Evolutionary conservation across 2,329 filamentous ascomycete species (phyloP).

Genomic region (Emergomyces orientalis): DNA sequence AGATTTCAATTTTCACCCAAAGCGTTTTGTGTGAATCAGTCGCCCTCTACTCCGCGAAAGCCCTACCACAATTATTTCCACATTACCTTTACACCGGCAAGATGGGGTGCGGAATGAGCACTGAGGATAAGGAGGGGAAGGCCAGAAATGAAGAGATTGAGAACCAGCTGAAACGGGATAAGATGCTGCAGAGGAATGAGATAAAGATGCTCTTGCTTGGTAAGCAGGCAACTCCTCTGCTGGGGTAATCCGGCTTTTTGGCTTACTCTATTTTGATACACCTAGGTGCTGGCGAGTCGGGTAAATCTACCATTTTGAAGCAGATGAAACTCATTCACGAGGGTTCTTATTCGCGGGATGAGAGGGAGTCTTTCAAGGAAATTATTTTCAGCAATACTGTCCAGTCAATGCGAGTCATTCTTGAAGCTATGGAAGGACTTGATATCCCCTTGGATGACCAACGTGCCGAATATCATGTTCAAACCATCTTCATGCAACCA

Average conservation of each 20-base stretch:
- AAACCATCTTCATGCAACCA: conserved; percentile 98
- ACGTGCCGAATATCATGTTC: conserved; percentile 91
- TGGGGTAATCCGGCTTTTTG: conserved; percentile 1
- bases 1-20: neutral
- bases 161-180: conserved; percentile 96
- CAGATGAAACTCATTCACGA: conserved; percentile 99
- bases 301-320: conserved; percentile 89
- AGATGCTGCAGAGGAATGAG: conserved; percentile 97
- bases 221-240: conserved; percentile 42
- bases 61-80: neutral
- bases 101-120: conserved; percentile 99
- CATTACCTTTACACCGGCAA: conserved; percentile 42
- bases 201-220: conserved; percentile 99
- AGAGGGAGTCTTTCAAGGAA: conserved; percentile 61
- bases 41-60: neutral
- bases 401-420: conserved; percentile 60
- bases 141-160: conserved; percentile 99
- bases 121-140: conserved; percentile 99
- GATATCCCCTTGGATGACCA: conserved; percentile 81
- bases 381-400: conserved; percentile 65
- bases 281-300: conserved; percentile 90
- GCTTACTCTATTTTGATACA: conserved; percentile 14
- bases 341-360: conserved; percentile 92
- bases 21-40: neutral
- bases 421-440: conserved; percentile 59